Evolutionary conservation across 768 basidiomycete species (phyloP).

Genomic region (Amyloporia xantha): DNA sequence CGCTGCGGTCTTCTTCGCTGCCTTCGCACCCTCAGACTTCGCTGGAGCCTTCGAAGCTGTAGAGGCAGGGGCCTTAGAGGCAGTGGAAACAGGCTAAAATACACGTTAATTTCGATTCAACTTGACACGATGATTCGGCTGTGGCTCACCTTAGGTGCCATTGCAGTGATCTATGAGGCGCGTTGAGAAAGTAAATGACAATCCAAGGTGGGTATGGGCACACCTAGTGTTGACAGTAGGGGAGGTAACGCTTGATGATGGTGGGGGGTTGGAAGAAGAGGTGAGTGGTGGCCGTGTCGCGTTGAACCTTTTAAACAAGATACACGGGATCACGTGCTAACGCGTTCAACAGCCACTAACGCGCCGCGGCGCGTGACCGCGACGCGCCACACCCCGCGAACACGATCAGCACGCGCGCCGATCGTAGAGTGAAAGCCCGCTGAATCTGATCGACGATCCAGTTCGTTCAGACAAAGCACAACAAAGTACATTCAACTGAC

Average conservation of each 20-base stretch:
- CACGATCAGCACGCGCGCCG: no score
- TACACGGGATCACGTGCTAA: slow-evolving; percentile 13
- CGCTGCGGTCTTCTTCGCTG: slow-evolving; percentile 50
- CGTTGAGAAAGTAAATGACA: neutral
- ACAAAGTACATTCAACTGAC: neutral
- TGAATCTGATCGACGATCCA: no score
- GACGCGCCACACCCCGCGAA: slow-evolving; percentile 1
- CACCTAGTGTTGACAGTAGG: no score
- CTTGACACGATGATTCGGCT: neutral
- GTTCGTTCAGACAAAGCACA: no score
- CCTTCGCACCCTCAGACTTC: slow-evolving; percentile 33
- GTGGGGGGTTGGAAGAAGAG: slow-evolving; percentile 13
- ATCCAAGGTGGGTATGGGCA: neutral
- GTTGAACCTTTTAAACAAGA: slow-evolving; percentile 17
- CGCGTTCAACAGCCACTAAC: slow-evolving; percentile 17
- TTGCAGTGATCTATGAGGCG: slow-evolving; percentile 9
- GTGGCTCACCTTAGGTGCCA: slow-evolving; percentile 24
- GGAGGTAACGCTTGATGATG: no score
- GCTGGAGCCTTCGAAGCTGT: slow-evolving; percentile 34
- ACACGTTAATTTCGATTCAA: slow-evolving; percentile 2
- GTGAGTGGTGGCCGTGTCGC: slow-evolving; percentile 13
- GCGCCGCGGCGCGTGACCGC: slow-evolving; percentile 17
- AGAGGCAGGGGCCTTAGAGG: slow-evolving; percentile 51
- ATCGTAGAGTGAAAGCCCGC: no score
- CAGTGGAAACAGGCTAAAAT: slow-evolving; percentile 40